Evolutionary conservation across 495 filamentous ascomycete species (phyloP).

Genomic region (Filosporella fistucella): DNA sequence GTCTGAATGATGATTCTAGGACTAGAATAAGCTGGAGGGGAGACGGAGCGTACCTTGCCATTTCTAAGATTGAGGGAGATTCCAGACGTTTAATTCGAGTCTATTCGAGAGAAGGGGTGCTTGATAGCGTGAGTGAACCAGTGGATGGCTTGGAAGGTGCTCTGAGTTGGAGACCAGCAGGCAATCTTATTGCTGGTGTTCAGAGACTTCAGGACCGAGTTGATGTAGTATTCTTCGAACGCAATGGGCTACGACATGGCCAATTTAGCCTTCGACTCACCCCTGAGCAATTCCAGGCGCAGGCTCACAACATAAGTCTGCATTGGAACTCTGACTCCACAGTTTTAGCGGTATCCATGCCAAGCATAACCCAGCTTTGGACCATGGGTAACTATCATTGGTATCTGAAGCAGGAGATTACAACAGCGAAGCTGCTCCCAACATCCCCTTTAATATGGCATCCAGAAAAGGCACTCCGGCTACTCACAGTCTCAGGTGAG

Average conservation of each 20-base stretch:
- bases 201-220: slow-evolving; percentile 60
- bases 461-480: slow-evolving; percentile 69
- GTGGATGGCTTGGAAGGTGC: slow-evolving; percentile 84
- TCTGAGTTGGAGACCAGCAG: slow-evolving; percentile 86
- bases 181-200: slow-evolving; percentile 83
- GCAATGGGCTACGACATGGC: slow-evolving; percentile 91
- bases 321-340: slow-evolving; percentile 90
- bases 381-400: slow-evolving; percentile 97
- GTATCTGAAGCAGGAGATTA: slow-evolving; percentile 93
- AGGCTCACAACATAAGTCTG: slow-evolving; percentile 55
- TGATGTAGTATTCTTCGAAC: slow-evolving; percentile 94
- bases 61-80: slow-evolving; percentile 67
- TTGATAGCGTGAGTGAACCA: slow-evolving; percentile 91
- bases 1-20: slow-evolving; percentile 60
- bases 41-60: slow-evolving; percentile 85
- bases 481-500: slow-evolving; percentile 42
- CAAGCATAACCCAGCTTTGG: slow-evolving; percentile 85
- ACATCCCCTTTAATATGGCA: slow-evolving; percentile 65
- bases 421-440: slow-evolving; percentile 27
- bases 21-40: slow-evolving; percentile 88
- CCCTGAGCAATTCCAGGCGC: slow-evolving; percentile 48
- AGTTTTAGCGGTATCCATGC: slow-evolving; percentile 75
- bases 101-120: slow-evolving; percentile 80
- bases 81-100: slow-evolving; percentile 76
- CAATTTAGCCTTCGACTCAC: slow-evolving; percentile 75